phyloP scores from a whole-genome alignment of 1,284 basidiomycete species.

The Puccinia coronata region DNA sequence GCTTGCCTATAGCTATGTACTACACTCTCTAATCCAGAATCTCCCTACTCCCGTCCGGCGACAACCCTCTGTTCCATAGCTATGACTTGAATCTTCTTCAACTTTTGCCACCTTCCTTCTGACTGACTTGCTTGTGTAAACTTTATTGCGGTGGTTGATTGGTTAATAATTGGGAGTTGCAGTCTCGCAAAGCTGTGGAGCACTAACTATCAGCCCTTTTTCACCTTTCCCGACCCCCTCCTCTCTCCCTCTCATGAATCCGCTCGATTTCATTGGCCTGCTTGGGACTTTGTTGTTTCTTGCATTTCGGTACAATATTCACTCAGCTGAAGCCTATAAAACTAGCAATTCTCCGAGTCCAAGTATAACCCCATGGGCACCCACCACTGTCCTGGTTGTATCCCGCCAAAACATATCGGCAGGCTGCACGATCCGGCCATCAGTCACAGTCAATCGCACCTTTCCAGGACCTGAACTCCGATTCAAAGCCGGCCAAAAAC shows the following conservation, averaged over 20 bases:
- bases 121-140: too few relatives aligned
- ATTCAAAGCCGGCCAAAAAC: slow-evolving; percentile 26
- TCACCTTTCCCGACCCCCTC: neutral
- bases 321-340: neutral
- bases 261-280: neutral
- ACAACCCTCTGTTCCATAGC: too few relatives aligned
- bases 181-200: too few relatives aligned
- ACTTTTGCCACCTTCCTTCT: too few relatives aligned
- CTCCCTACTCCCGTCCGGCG: too few relatives aligned
- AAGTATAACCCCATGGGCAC: slow-evolving; percentile 32
- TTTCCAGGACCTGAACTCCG: slow-evolving; percentile 45
- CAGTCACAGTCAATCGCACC: slow-evolving; percentile 32
- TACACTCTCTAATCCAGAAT: too few relatives aligned
- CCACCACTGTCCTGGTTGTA: slow-evolving; percentile 26
- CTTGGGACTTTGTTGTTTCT: neutral
- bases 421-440: slow-evolving; percentile 29
- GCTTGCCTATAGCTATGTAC: too few relatives aligned
- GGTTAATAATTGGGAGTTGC: too few relatives aligned
- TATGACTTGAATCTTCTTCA: too few relatives aligned
- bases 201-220: too few relatives aligned
- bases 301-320: neutral
- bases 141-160: too few relatives aligned
- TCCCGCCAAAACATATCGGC: slow-evolving; percentile 7
- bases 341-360: neutral
- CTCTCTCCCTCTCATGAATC: neutral